These are phyloP conservation scores for Albophoma yamanashiensis DNA, from an alignment of 2,329 filamentous ascomycete genomes.

Conservation along the genomic window DNA sequence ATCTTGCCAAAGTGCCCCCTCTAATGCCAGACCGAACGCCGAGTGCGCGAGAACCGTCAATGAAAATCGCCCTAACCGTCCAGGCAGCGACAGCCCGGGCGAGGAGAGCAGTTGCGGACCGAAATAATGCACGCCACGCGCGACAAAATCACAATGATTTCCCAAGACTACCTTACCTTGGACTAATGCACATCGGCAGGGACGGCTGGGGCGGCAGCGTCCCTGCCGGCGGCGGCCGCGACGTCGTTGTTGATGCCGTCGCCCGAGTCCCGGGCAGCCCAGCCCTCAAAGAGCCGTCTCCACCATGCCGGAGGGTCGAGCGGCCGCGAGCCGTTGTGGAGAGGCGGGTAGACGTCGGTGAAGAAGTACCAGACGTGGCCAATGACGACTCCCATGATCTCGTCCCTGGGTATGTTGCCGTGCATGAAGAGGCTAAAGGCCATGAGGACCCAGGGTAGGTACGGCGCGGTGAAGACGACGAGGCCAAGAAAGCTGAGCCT, in stretches of 20 bases:
- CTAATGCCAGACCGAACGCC: neutral
- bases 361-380: conserved; percentile 99
- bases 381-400: conserved; percentile 89
- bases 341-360: conserved; percentile 86
- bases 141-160: neutral
- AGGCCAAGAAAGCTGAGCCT: conserved; percentile 81
- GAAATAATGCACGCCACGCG: neutral
- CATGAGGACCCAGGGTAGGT: conserved; percentile 92
- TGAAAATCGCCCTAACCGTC: neutral
- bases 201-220: conserved; percentile 2
- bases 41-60: neutral
- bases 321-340: conserved; percentile 75
- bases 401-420: conserved; percentile 82
- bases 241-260: conserved; percentile 52
- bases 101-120: neutral
- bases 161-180: neutral
- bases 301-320: conserved; percentile 87
- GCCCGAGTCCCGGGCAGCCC: conserved; percentile 33
- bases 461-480: conserved; percentile 85
- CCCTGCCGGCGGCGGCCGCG: conserved; percentile 40
- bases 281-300: conserved; percentile 70
- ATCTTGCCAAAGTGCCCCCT: neutral
- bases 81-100: neutral
- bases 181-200: neutral
- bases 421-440: conserved; percentile 87